These are phyloP conservation scores for Leccinum pachyderme DNA, from an alignment of 1,284 basidiomycete species.

Conservation along the genomic window DNA sequence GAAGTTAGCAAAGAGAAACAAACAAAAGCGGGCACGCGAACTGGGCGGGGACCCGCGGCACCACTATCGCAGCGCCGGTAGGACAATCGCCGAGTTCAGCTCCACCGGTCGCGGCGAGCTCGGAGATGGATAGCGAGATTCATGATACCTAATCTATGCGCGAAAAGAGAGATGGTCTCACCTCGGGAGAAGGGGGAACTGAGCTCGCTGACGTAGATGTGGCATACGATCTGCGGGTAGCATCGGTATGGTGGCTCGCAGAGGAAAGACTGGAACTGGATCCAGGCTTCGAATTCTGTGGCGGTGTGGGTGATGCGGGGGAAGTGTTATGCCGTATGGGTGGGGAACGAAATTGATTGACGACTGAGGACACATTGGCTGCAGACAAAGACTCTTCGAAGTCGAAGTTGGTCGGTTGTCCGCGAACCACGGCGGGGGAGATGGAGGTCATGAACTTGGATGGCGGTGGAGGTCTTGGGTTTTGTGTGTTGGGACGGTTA, in stretches of 20 bases:
- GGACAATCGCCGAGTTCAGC: slow-evolving; percentile 23
- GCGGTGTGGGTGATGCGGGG: slow-evolving; percentile 14
- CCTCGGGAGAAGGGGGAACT: slow-evolving; percentile 18
- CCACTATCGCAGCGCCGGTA: slow-evolving; percentile 16
- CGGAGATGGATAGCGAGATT: slow-evolving; percentile 10
- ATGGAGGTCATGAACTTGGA: neutral
- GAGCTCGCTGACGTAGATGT: slow-evolving; percentile 28
- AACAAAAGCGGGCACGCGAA: slow-evolving; percentile 11
- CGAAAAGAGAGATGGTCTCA: slow-evolving; percentile 15
- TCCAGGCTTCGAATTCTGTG: slow-evolving; percentile 21
- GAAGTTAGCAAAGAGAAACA: slow-evolving; percentile 12
- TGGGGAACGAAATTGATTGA: slow-evolving; percentile 33
- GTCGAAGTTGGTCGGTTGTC: slow-evolving; percentile 19
- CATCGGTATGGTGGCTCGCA: slow-evolving; percentile 25
- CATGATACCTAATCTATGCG: slow-evolving; percentile 2
- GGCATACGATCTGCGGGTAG: slow-evolving; percentile 21
- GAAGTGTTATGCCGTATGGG: slow-evolving; percentile 22
- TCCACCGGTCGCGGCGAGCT: slow-evolving; percentile 12
- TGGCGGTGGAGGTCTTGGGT: neutral
- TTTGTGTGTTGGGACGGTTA: slow-evolving; percentile 15
- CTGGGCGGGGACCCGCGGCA: neutral
- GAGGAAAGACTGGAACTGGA: slow-evolving; percentile 28
- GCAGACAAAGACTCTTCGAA: slow-evolving; percentile 31
- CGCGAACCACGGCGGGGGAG: slow-evolving; percentile 28
- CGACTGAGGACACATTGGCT: slow-evolving; percentile 31